A percentile compares a stretch with the other conserved stretches of the same genome.
Evolutionary conservation across 139 green algal genomes (phyloP).

Genomic region (Monoraphidium neglectum): DNA sequence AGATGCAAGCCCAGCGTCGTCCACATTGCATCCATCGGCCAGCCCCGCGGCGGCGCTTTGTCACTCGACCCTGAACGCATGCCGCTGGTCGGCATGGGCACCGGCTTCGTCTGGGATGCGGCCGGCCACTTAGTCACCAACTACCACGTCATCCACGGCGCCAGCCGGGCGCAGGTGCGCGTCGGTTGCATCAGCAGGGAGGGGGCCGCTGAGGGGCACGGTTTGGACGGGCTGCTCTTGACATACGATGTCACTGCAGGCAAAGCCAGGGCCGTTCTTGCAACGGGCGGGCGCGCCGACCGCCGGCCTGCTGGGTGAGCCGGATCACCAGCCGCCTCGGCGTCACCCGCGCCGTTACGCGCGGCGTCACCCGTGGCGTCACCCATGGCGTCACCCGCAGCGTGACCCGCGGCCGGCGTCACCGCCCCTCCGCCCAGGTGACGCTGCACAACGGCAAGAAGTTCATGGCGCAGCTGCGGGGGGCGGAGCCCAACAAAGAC

Average conservation of each 20-base stretch:
- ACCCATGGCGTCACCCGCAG: neutral
- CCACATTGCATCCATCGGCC: conserved; percentile 27
- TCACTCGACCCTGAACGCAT: conserved; percentile 28
- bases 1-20: conserved; percentile 29
- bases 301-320: no score
- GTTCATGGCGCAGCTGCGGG: conserved; percentile 50
- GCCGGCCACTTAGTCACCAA: conserved; percentile 78
- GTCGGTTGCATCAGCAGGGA: no score
- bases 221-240: no score
- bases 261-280: no score
- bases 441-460: conserved; percentile 42
- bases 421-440: conserved; percentile 31
- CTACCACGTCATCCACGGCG: conserved; percentile 59
- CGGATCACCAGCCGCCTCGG: no score
- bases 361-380: no score
- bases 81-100: conserved; percentile 58
- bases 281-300: no score
- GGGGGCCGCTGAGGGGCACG: no score
- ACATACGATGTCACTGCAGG: no score
- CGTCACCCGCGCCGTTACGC: no score
- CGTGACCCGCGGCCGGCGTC: conserved; percentile 7
- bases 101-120: conserved; percentile 73
- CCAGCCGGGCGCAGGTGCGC: no score
- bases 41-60: neutral
- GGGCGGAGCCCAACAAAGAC: conserved; percentile 73